Evolutionary conservation across 768 basidiomycete genomes (phyloP), one percentile per base, ranked within the genome.

Genomic region (Termitomyces sp.): DNA sequence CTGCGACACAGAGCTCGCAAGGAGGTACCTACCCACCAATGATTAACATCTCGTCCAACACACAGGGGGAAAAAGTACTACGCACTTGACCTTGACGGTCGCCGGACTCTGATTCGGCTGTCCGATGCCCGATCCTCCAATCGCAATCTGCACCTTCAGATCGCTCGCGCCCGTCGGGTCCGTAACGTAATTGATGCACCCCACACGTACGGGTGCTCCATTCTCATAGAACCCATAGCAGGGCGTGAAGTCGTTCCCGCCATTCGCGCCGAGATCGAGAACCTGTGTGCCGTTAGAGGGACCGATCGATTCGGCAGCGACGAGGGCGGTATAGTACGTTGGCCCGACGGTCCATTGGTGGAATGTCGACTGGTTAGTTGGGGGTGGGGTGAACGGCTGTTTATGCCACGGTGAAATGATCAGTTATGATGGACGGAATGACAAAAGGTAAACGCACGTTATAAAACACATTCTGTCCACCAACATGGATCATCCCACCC

Each of bases 211-310:
- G 10, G 86, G 82, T 4, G 69, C 73, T 23, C 82, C 83, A 58
- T 87, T 79, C 70, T 93, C 89, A 68, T 91, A 93, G 56, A 93
- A 80, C 16, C 82, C 88, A 68, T 91, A 88, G 5, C 81, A 76
- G 58, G 90, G 87, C 6, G 86, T 88, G 61, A 74, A 82, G 13
- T 77, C 74, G 28, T 57, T 47, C 4, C 28, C 56, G 63, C 63
- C 64, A 63, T 84, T 83, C 43, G 79, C 76, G 26, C 69, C 68
- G 36, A 91, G 75, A 70, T 93, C 91, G 35, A 89, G 70, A 26
- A 93, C 77, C 58, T 82, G 88, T 1, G 88, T 82, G 1, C 67
- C 73, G 69, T 86, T 85, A 33, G 82, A 80, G 38, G 78, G 73
- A 20, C 88, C 89, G 35, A 93, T 74, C 1, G 79, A 77, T 68